phyloP scores from a whole-genome alignment of 352 stramenopile species.

The Phytophthora cactorum region DNA sequence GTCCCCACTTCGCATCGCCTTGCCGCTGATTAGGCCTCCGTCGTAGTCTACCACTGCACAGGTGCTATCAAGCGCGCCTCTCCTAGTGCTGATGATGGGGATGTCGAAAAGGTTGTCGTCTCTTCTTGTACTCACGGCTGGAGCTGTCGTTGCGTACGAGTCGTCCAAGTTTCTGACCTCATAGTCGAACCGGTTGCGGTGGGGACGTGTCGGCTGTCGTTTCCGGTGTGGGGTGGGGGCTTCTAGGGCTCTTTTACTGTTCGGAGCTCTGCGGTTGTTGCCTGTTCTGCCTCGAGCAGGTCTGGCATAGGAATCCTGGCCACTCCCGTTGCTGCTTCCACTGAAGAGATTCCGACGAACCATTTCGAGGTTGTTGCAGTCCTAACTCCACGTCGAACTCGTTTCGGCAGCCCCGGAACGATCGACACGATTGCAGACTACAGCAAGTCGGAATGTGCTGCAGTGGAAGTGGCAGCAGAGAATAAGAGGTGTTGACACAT shows the following conservation, averaged over 20 bases:
- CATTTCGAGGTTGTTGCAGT: slow-evolving; percentile 20
- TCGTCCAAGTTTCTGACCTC: slow-evolving; percentile 20
- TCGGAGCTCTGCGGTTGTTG: slow-evolving; percentile 17
- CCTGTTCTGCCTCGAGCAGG: slow-evolving; percentile 7
- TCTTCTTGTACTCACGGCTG: slow-evolving; percentile 25
- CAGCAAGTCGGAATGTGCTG: slow-evolving; percentile 24
- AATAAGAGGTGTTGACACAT: slow-evolving; percentile 13
- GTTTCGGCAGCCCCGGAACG: not conserved
- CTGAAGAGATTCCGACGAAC: slow-evolving; percentile 21
- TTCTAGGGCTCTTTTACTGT: slow-evolving; percentile 15
- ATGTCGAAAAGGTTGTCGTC: slow-evolving; percentile 26
- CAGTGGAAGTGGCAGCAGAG: slow-evolving; percentile 16
- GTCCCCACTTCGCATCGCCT: slow-evolving; percentile 4
- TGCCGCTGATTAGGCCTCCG: slow-evolving; percentile 22
- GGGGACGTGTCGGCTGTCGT: slow-evolving; percentile 11
- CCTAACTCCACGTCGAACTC: slow-evolving; percentile 11
- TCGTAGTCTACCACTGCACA: slow-evolving; percentile 42
- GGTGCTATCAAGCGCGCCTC: slow-evolving; percentile 30
- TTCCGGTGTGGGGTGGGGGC: slow-evolving; percentile 12
- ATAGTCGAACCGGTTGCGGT: slow-evolving; percentile 18
- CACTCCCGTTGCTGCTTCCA: slow-evolving; percentile 6
- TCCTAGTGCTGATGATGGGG: slow-evolving; percentile 27
- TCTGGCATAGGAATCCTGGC: slow-evolving; percentile 13
- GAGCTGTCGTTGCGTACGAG: slow-evolving; percentile 30
- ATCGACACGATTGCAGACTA: slow-evolving; percentile 12